Conservation (phyloP, 2,329 filamentous ascomycete genomes). For the Microdochium trichocladiopsis region DNA sequence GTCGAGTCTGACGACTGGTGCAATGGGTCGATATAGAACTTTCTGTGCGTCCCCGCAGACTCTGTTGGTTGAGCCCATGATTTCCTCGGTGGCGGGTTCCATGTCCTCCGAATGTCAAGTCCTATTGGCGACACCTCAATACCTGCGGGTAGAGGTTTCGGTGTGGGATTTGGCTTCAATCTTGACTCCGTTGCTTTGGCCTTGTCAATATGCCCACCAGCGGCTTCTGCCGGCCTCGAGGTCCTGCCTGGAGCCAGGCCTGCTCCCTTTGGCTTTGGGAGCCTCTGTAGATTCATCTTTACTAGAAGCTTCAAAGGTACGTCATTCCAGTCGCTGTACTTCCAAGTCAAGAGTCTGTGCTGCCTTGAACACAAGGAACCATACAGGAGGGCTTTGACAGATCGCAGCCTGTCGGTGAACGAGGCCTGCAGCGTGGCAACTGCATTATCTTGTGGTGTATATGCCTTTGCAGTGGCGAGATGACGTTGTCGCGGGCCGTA, state of each 20-base stretch:
- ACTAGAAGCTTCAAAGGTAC: not conserved
- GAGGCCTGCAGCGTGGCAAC: constrained; percentile 6
- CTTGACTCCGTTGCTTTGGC: not conserved
- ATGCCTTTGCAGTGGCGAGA: not conserved
- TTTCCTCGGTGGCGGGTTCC: not conserved
- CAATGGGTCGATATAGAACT: no score
- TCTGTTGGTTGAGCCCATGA: not conserved
- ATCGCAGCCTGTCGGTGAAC: constrained; percentile 5
- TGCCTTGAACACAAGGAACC: constrained; percentile 5
- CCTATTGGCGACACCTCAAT: not conserved
- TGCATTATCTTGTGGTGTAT: not conserved
- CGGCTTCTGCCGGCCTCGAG: not conserved
- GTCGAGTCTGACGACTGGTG: no score
- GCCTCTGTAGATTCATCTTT: not conserved
- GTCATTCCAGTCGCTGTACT: constrained; percentile 1
- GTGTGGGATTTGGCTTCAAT: not conserved
- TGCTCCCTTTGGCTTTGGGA: not conserved
- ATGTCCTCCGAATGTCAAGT: not conserved
- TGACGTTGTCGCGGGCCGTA: not conserved
- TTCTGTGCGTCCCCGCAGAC: not conserved
- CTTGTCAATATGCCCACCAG: no score
- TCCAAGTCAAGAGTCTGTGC: constrained; percentile 8
- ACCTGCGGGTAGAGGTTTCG: not conserved
- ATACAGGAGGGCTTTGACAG: constrained; percentile 13
- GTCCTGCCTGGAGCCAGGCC: not conserved